Conservation (phyloP, 768 basidiomycete species). For the Paxillus ammoniavirescens region DNA sequence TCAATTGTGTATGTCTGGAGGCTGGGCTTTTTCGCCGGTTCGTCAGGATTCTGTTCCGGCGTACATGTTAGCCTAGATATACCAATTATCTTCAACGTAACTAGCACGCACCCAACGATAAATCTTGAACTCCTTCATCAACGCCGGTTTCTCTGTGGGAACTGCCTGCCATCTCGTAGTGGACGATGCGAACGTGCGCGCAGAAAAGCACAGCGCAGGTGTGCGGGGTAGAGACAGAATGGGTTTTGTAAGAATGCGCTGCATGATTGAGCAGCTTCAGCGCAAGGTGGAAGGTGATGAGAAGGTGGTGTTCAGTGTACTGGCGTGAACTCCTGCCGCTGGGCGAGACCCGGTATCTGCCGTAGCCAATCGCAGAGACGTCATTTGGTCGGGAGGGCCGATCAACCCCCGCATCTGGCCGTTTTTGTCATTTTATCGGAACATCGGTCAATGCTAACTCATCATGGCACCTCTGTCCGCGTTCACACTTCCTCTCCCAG, state of each 20-base stretch:
- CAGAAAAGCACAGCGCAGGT: conserved; percentile 7
- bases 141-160: conserved; percentile 62
- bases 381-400: background rate
- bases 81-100: too few species aligned
- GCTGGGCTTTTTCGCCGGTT: conserved; percentile 85
- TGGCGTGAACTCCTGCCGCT: conserved; percentile 15
- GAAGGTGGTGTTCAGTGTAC: background rate
- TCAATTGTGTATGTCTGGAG: conserved; percentile 92
- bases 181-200: conserved; percentile 35
- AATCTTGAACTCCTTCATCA: conserved; percentile 95
- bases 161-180: conserved; percentile 34
- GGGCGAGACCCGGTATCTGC: conserved; percentile 9
- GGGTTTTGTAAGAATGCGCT: conserved; percentile 4
- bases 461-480: too few species aligned
- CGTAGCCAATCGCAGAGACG: conserved; percentile 21
- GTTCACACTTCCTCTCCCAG: too few species aligned
- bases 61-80: background rate
- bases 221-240: conserved; percentile 5
- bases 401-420: too few species aligned
- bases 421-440: too few species aligned
- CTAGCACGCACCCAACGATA: conserved; percentile 84
- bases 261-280: conserved; percentile 11
- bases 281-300: background rate
- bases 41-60: conserved; percentile 78
- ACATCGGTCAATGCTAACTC: too few species aligned